phyloP scores from a whole-genome alignment of 192 early-diverging fungal species.

The Diversispora epigaea region DNA sequence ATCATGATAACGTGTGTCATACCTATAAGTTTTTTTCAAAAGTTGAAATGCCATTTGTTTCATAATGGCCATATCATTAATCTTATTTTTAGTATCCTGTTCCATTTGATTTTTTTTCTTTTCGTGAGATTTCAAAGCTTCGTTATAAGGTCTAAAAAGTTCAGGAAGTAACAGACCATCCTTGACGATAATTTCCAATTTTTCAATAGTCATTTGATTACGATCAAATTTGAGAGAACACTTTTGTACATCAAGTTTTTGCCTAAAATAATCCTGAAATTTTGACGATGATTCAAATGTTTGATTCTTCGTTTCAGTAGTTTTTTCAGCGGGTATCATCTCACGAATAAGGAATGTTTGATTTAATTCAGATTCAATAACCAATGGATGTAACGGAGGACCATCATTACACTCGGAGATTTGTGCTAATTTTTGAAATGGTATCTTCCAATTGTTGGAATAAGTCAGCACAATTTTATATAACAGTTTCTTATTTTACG shows the following conservation, averaged over 20 bases:
- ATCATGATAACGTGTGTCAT: not conserved
- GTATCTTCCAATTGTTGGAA: not conserved
- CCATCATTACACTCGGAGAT: too few species aligned
- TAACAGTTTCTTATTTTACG: not conserved
- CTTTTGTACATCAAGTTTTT: constrained; percentile 16
- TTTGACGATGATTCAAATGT: not conserved
- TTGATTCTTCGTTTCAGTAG: not conserved
- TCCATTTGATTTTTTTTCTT: not conserved
- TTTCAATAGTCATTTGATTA: not conserved
- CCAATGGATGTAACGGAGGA: not conserved
- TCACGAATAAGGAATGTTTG: constrained; percentile 24
- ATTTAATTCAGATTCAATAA: constrained; percentile 19
- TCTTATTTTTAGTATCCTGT: not conserved
- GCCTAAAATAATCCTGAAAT: constrained; percentile 20
- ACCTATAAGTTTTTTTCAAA: not conserved
- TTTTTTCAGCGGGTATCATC: not conserved
- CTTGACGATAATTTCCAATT: constrained; percentile 20
- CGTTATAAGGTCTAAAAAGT: constrained; percentile 5
- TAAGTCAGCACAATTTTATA: not conserved
- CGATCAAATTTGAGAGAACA: constrained; percentile 1
- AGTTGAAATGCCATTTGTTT: constrained; percentile 1
- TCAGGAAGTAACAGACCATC: not conserved
- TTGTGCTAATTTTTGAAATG: not conserved
- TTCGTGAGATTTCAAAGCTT: not conserved
- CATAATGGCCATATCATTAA: not conserved